Evolutionary conservation across 2,329 filamentous ascomycete genomes (phyloP).

Genomic region (Xylariaceae sp.): DNA sequence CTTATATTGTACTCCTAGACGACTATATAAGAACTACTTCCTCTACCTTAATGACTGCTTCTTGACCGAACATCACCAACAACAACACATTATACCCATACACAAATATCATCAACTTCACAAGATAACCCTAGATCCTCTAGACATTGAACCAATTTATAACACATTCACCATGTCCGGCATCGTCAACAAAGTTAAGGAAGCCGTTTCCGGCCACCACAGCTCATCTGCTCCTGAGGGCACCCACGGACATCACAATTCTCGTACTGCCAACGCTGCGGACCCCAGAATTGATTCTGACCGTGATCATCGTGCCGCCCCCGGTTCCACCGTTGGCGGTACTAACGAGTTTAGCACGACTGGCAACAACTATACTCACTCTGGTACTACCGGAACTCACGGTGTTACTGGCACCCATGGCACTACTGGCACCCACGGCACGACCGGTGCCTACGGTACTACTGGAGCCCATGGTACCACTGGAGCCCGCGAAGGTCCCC

Average conservation of each 20-base stretch:
- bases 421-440: neutral
- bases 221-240: constrained; percentile 36
- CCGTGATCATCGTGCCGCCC: constrained; percentile 41
- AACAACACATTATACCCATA: neutral
- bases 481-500: constrained; percentile 49
- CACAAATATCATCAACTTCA: constrained; percentile 6
- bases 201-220: constrained; percentile 55
- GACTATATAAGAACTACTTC: constrained; percentile 20
- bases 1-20: neutral
- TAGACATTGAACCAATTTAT: neutral
- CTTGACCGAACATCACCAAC: neutral
- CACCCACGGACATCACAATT: constrained; percentile 41
- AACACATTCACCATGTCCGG: constrained; percentile 56
- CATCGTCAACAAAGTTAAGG: constrained; percentile 66
- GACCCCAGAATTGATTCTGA: constrained; percentile 45
- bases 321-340: constrained; percentile 33
- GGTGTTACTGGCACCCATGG: neutral
- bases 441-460: constrained; percentile 8
- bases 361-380: constrained; percentile 31
- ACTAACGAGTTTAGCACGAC: constrained; percentile 30
- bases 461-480: constrained; percentile 40
- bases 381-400: constrained; percentile 42
- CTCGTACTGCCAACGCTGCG: constrained; percentile 37
- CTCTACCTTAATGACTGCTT: neutral
- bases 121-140: neutral